A percentile compares a stretch with the other conserved stretches of the same genome.
phyloP scores from a whole-genome alignment of 164 flowering plant genomes.

The Platanus orientalis region DNA sequence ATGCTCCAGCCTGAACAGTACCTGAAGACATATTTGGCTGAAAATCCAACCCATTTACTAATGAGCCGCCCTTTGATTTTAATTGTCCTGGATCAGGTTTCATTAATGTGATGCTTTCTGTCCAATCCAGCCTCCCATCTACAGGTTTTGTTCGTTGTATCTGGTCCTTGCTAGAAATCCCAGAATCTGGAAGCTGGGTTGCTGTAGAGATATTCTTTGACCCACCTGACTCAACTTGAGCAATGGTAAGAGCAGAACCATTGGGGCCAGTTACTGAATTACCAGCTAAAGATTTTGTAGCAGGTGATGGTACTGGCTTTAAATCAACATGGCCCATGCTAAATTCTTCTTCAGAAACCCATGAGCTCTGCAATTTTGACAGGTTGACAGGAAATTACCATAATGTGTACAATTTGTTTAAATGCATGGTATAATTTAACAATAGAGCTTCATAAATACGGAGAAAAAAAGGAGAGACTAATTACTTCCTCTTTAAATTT shows the following conservation, averaged over 20 bases:
- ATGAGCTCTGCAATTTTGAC: conserved; percentile 56
- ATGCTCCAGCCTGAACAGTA: conserved; percentile 30
- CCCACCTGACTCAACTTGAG: conserved; percentile 49
- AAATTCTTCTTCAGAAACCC: conserved; percentile 99
- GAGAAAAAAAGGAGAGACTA: background rate
- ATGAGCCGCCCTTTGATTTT: conserved; percentile 46
- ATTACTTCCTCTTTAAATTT: background rate
- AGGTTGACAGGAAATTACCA: background rate
- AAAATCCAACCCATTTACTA: conserved; percentile 47
- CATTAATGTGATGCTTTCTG: conserved; percentile 35
- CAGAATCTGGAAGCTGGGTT: conserved; percentile 39
- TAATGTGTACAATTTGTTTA: background rate
- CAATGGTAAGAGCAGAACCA: conserved; percentile 33
- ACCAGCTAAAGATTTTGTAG: conserved; percentile 47
- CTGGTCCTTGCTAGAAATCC: conserved; percentile 48
- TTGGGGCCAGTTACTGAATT: conserved; percentile 33
- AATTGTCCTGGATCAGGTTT: conserved; percentile 47
- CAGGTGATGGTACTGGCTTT: conserved; percentile 62
- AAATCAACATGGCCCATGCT: conserved; percentile 86
- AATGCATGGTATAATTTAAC: background rate
- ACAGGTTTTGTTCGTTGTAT: conserved; percentile 36
- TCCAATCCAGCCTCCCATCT: conserved; percentile 57
- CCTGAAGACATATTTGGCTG: conserved; percentile 26
- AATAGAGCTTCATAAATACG: background rate
- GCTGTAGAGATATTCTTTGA: conserved; percentile 26